These are phyloP conservation scores for Heteromeles arbutifolia DNA, from an alignment of 306 rosid species.

Conservation along the genomic window DNA sequence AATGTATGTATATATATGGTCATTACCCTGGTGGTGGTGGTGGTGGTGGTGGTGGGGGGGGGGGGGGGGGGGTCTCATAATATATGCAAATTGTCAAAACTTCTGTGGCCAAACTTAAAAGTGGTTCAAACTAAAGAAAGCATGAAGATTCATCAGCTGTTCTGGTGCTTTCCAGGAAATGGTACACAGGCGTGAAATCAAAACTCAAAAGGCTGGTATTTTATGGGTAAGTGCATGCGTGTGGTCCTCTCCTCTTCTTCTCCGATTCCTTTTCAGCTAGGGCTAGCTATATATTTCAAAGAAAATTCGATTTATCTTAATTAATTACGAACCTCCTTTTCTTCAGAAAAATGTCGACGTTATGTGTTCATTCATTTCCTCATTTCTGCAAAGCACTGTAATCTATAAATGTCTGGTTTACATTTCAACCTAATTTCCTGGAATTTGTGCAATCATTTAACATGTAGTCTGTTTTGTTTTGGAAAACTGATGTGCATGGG, in stretches of 20 bases:
- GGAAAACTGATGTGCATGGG: neutral
- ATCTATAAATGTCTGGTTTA: neutral
- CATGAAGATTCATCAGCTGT: neutral
- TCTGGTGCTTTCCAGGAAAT: neutral
- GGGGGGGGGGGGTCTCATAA: neutral
- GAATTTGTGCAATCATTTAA: neutral
- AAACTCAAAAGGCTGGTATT: neutral
- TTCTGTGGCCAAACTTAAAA: neutral
- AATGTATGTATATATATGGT: neutral
- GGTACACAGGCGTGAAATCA: neutral
- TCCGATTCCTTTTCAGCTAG: neutral
- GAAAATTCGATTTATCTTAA: neutral
- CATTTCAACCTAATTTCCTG: neutral
- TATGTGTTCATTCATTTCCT: slow-evolving; percentile 5
- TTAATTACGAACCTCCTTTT: too few relatives aligned
- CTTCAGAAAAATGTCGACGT: slow-evolving; percentile 18
- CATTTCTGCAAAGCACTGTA: neutral
- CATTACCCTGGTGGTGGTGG: too few relatives aligned
- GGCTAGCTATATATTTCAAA: neutral
- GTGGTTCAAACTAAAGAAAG: neutral
- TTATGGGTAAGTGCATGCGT: neutral
- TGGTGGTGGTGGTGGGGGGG: too few relatives aligned
- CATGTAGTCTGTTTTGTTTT: neutral
- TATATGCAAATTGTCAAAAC: neutral
- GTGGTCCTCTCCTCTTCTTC: slow-evolving; percentile 20